phyloP scores from a whole-genome alignment of 352 stramenopile species.

The Blastocystis sp. region DNA sequence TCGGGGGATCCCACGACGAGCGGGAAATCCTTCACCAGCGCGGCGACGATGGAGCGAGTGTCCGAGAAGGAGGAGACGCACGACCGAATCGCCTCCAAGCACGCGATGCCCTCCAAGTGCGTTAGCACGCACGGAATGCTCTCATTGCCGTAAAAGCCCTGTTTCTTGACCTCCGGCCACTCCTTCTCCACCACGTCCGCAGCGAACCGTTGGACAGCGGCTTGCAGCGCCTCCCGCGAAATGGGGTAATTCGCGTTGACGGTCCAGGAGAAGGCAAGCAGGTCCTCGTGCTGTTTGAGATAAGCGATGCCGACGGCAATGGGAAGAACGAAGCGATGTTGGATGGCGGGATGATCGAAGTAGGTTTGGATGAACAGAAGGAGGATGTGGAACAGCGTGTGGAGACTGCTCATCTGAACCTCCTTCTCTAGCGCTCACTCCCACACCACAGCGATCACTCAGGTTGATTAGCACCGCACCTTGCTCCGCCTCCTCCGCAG shows the following conservation, averaged over 20 bases:
- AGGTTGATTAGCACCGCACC: not conserved
- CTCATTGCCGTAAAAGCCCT: not conserved
- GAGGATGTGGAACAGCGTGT: not conserved
- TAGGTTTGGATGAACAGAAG: not conserved
- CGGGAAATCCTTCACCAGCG: not conserved
- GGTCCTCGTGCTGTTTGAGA: not conserved
- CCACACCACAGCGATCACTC: not conserved
- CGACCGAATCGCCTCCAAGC: not conserved
- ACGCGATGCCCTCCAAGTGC: not conserved
- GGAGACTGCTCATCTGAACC: not conserved
- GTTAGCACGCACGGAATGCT: slow-evolving; percentile 1
- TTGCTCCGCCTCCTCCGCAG: not conserved
- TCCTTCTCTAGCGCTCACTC: slow-evolving; percentile 13
- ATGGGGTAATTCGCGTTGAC: not conserved
- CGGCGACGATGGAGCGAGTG: not conserved
- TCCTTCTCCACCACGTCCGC: not conserved
- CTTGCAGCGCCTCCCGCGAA: not conserved
- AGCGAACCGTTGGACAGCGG: not conserved
- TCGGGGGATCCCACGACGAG: not conserved
- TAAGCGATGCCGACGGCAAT: slow-evolving; percentile 7
- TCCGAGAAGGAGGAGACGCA: not conserved
- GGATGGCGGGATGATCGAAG: not conserved
- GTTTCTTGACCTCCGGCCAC: not conserved
- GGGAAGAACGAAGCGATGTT: slow-evolving; percentile 11
- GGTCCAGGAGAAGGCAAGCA: not conserved